These are phyloP conservation scores for Boletus reticulatus DNA, from an alignment of 768 basidiomycete genomes.

Conservation along the genomic window DNA sequence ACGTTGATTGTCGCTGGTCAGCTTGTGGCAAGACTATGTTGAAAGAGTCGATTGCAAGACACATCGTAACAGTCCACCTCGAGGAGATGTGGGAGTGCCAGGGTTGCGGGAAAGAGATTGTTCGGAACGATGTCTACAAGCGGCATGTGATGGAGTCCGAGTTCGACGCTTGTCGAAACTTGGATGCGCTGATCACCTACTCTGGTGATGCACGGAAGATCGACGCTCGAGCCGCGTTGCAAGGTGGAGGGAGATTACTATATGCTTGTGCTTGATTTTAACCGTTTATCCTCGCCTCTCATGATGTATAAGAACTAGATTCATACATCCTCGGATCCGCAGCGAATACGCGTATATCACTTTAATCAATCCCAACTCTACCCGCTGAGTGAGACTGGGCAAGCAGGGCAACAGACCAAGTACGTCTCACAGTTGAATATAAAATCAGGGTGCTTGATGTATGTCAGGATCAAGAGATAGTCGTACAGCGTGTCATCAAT, in stretches of 20 bases:
- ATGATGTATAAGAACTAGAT: no score
- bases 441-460: no score
- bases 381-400: no score
- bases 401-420: no score
- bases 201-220: background rate
- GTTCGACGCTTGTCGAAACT: constrained; percentile 1
- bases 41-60: constrained; percentile 23
- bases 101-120: constrained; percentile 9
- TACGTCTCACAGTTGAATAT: no score
- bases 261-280: background rate
- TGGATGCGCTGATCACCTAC: constrained; percentile 10
- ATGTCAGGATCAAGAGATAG: no score
- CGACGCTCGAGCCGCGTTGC: constrained; percentile 5
- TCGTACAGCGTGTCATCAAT: no score
- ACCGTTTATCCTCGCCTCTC: background rate
- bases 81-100: background rate
- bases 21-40: constrained; percentile 17
- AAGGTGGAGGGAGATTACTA: background rate
- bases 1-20: constrained; percentile 8
- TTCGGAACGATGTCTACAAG: constrained; percentile 8
- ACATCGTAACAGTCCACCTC: constrained; percentile 17
- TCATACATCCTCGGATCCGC: no score
- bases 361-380: no score
- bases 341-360: no score
- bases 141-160: constrained; percentile 1